Percentiles rank a stretch among this genome's conserved stretches.
Conservation (phyloP, 495 filamentous ascomycete genomes). For the Gamarada debralockiae region DNA sequence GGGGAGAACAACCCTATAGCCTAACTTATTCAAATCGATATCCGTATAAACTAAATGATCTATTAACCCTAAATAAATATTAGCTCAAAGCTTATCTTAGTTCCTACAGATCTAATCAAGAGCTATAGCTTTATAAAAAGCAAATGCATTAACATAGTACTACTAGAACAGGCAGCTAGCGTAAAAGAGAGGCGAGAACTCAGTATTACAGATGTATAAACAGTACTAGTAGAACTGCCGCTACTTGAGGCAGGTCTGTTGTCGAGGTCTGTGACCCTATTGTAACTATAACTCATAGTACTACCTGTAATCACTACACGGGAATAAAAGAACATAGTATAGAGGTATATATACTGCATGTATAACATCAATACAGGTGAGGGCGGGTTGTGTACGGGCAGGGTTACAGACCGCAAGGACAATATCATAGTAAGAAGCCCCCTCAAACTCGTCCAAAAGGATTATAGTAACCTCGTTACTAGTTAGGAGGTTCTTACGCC, state of each 20-base stretch:
- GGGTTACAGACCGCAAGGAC: constrained; percentile 8
- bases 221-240: constrained; percentile 13
- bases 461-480: constrained; percentile 10
- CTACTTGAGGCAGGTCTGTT: constrained; percentile 8
- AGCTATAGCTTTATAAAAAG: neutral
- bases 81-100: neutral
- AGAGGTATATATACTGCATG: constrained; percentile 19
- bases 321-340: constrained; percentile 21
- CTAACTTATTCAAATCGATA: too few species aligned
- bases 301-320: constrained; percentile 9
- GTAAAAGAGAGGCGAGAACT: constrained; percentile 9
- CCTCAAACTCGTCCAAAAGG: constrained; percentile 7
- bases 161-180: constrained; percentile 14
- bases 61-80: too few species aligned
- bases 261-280: neutral
- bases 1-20: too few species aligned
- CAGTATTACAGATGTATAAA: constrained; percentile 3
- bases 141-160: constrained; percentile 16
- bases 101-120: constrained; percentile 10
- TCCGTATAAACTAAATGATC: too few species aligned
- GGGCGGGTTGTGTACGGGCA: neutral
- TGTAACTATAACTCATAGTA: constrained; percentile 9
- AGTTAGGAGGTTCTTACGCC: constrained; percentile 12
- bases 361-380: constrained; percentile 3
- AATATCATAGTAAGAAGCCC: neutral